A percentile compares a stretch with the other conserved stretches of the same genome.
These are phyloP conservation scores for Citrus reticulata DNA, from an alignment of 345 rosid species.

Conservation along the genomic window DNA sequence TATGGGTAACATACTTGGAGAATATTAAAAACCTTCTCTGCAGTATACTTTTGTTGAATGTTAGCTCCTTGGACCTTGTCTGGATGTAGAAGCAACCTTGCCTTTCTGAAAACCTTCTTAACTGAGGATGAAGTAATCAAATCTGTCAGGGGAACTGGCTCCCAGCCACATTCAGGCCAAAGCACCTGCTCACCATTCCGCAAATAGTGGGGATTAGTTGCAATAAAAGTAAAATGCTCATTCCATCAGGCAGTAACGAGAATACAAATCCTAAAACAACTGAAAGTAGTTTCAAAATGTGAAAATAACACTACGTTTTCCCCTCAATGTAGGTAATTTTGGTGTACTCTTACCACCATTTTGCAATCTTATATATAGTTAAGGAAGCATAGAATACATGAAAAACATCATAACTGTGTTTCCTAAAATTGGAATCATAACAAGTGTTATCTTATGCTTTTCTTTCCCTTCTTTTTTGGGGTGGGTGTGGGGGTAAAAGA, in stretches of 20 bases:
- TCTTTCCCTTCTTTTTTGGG: neutral
- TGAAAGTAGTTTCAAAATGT: neutral
- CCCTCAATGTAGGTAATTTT: neutral
- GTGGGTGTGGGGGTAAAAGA: neutral
- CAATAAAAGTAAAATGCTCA: neutral
- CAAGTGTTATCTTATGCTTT: neutral
- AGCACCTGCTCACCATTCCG: constrained; percentile 61
- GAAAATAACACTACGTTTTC: neutral
- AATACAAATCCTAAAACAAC: neutral
- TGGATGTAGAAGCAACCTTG: constrained; percentile 83
- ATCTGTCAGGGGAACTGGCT: constrained; percentile 77
- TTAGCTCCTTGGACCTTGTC: constrained; percentile 98
- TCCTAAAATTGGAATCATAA: neutral
- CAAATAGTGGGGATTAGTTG: constrained; percentile 6
- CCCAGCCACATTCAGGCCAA: constrained; percentile 92
- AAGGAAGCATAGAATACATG: neutral
- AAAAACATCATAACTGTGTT: neutral
- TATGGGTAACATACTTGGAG: constrained; percentile 58
- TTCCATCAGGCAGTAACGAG: neutral
- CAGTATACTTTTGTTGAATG: constrained; percentile 76
- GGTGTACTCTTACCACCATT: neutral
- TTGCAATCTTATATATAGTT: neutral
- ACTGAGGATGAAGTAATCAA: constrained; percentile 80
- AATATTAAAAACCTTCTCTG: constrained; percentile 95
- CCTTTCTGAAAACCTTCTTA: constrained; percentile 84